Evolutionary conservation across 2,329 filamentous ascomycete species (phyloP), one percentile per base, ranked within the genome.

Genomic region (Pseudopithomyces chartarum): DNA sequence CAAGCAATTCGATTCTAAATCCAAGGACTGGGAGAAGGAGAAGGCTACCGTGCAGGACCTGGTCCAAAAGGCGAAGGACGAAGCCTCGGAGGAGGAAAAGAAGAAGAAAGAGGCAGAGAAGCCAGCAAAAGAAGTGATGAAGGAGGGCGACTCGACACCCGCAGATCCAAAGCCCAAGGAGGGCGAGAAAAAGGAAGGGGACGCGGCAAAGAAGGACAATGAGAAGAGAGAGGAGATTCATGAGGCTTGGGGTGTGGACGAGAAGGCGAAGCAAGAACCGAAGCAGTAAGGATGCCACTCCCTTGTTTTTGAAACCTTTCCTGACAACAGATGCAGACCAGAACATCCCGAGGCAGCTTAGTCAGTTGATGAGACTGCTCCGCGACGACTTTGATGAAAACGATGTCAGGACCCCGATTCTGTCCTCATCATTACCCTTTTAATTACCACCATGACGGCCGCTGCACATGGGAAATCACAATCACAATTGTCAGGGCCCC

Each of bases 11-110:
- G 86, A 89, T 49, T 89, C 94, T 61, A 81, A 89, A 26, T 88
- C 85, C 60, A 82, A 81, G 42, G 90, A 97, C 73, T 97, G 93
- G 92, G 90, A 96, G 71, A 89, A 93, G 75, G 94, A 97, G 73
- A 96, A 95, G 79, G 84, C 87, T 5, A 86, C 88, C 38, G 88
- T 97, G 66, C 85, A 90, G 63, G 85, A 91, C 59, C 80, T 90
- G 52, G 85, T 85, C 7, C 80, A 85, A 59, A 80, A 85, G 58
- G 85, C 87, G 12, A 73, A 74, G 60, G 78, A 79, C 53, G 75
- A 76, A 38, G 76, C 69, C 17, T 68, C 72, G 50, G 68, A 66
- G 12, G 60, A 65, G 26, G 59, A 62, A 54, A 81, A 82, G 56
- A 72, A 82, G 63, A 70, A 68, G 40, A 74, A 76, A 48, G 69